Evolutionary conservation across 805 yeast species (phyloP).

Genomic region (Myxozyma neotropica): DNA sequence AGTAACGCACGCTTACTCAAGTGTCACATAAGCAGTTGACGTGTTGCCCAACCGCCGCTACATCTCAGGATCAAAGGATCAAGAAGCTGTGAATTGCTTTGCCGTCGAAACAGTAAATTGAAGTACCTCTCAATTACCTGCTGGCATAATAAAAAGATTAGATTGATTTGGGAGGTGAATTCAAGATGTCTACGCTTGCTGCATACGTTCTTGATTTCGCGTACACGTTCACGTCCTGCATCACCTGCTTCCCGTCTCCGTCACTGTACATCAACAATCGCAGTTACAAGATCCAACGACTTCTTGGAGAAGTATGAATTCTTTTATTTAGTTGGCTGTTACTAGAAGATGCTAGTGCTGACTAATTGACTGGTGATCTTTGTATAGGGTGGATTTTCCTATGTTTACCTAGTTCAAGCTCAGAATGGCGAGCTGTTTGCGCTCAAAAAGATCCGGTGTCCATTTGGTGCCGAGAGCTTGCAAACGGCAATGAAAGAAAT

Average conservation of each 20-base stretch:
- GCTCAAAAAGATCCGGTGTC: slow-evolving; percentile 82
- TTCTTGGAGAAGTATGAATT: slow-evolving; percentile 68
- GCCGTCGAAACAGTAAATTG: no score
- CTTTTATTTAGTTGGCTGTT: neutral
- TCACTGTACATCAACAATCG: slow-evolving; percentile 62
- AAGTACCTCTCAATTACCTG: no score
- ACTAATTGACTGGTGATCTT: neutral
- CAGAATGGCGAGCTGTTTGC: slow-evolving; percentile 59
- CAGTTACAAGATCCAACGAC: slow-evolving; percentile 61
- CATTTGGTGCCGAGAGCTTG: slow-evolving; percentile 79
- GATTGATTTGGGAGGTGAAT: neutral
- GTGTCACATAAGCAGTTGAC: no score
- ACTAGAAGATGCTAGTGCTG: neutral
- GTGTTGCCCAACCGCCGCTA: no score
- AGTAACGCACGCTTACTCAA: no score
- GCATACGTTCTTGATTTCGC: slow-evolving; percentile 38
- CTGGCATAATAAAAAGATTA: no score
- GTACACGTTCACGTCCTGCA: slow-evolving; percentile 42
- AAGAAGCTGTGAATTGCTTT: no score
- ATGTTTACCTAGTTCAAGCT: slow-evolving; percentile 73
- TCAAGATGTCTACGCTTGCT: slow-evolving; percentile 13
- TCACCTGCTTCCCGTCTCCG: slow-evolving; percentile 52
- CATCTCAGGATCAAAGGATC: no score
- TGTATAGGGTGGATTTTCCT: slow-evolving; percentile 71
- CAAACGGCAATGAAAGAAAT: slow-evolving; percentile 76